Evolutionary conservation across 2,329 filamentous ascomycete genomes (phyloP).

Genomic region (Verticillium isaacii): DNA sequence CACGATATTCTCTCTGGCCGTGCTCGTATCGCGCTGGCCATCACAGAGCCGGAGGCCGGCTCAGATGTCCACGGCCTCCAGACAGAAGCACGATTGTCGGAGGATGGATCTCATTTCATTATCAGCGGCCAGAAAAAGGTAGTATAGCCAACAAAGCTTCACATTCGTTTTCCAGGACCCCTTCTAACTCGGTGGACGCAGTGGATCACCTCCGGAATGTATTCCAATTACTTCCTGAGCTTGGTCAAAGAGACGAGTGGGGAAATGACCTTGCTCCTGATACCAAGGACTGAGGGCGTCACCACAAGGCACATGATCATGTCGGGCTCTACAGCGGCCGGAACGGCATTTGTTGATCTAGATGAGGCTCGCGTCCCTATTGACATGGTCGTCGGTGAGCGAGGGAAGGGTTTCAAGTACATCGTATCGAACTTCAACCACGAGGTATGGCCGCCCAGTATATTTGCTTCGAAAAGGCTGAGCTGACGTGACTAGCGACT

Average conservation of each 20-base stretch:
- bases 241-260: slow-evolving; percentile 38
- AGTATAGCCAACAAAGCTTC: neutral
- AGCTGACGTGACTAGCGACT: slow-evolving; percentile 28
- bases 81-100: slow-evolving; percentile 9
- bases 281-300: slow-evolving; percentile 42
- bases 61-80: slow-evolving; percentile 13
- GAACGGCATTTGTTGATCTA: slow-evolving; percentile 47
- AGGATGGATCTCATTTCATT: slow-evolving; percentile 33
- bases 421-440: slow-evolving; percentile 39
- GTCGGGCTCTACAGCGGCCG: slow-evolving; percentile 56
- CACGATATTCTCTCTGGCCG: slow-evolving; percentile 30
- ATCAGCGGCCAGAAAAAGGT: slow-evolving; percentile 56
- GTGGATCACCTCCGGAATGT: slow-evolving; percentile 56
- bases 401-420: slow-evolving; percentile 42
- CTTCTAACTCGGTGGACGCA: slow-evolving; percentile 16
- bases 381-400: slow-evolving; percentile 43
- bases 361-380: slow-evolving; percentile 48
- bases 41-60: slow-evolving; percentile 16
- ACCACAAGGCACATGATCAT: slow-evolving; percentile 50
- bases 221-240: slow-evolving; percentile 51
- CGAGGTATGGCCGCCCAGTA: slow-evolving; percentile 24
- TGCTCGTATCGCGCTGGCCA: slow-evolving; percentile 19
- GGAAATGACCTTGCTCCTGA: slow-evolving; percentile 50
- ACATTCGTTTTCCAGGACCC: neutral
- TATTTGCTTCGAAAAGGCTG: neutral